Evolutionary conservation across 768 basidiomycete genomes (phyloP), one percentile per base, ranked within the genome.

Genomic region (Kwoniella heveanensis): DNA sequence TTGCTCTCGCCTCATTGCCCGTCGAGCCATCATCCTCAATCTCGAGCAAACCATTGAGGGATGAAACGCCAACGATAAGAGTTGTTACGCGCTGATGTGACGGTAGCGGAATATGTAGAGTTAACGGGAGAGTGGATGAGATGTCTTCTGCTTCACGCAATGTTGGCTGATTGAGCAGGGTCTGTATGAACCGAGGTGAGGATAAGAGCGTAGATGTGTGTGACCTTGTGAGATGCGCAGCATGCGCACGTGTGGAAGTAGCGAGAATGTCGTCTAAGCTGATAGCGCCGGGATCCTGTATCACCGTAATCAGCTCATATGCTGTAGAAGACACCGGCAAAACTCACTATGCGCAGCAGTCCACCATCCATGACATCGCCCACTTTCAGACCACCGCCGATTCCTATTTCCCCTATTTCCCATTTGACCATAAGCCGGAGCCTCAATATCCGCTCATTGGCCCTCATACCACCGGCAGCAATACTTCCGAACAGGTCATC

Each of bases 41-140:
- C 65, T 85, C 88, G 66, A 94, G 80, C 32, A 86, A 85, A 6
- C 92, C 92, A 0, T 89, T 92, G 67, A 91, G 83, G 3, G 87
- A 80, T 68, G 94, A 92, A 44, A 95, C 85, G 2, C 87, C 87
- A 51, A 94, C 84, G 24, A 88, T 82, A 21, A 91, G 49, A 22
- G 37, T 46, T 3, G 57, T 49, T 8, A 56, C 26, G 21, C 60
- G 29, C n/a, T 68, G 53, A 37, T 57, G 54, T 17, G 68, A 67
- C 15, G 75, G 75, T n/a, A 77, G 37, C 2, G 75, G 75, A 15
- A 77, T 61, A 9, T 50, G 65, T 26, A 77, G 54, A 8, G 62
- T 25, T 4, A 71, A 30, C 1, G 70, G 70, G 48, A 58, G 58
- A 10, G 64, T 24, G 8, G 57, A 54, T 9, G 17, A 21, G 2